These are phyloP conservation scores for Moniliella sp. DNA, from an alignment of 1,284 basidiomycete genomes.

Conservation along the genomic window DNA sequence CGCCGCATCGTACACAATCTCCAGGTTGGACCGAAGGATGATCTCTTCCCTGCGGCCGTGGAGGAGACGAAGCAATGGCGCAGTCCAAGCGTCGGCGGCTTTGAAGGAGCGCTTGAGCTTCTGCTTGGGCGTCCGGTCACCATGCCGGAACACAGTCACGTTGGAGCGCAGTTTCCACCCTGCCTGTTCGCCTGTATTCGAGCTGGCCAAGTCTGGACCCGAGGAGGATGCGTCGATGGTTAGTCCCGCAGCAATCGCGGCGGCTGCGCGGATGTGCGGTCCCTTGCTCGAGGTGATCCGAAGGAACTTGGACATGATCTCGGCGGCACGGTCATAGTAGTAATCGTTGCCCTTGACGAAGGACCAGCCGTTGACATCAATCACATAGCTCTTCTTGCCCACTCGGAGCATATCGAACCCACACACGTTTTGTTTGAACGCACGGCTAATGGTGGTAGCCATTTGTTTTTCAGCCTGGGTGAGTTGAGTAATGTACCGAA, in stretches of 20 bases:
- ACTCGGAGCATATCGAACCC: slow-evolving; percentile 85
- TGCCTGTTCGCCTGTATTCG: slow-evolving; percentile 34
- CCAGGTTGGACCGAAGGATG: slow-evolving; percentile 20
- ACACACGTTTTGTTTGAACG: slow-evolving; percentile 90
- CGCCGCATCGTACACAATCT: slow-evolving; percentile 37
- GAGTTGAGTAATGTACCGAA: slow-evolving; percentile 71
- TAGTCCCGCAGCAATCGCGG: slow-evolving; percentile 3
- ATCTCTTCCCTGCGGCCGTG: slow-evolving; percentile 53
- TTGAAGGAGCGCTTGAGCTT: slow-evolving; percentile 46
- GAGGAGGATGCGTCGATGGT: not conserved
- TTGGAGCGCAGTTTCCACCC: slow-evolving; percentile 80
- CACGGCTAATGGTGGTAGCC: slow-evolving; percentile 76
- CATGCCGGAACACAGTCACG: slow-evolving; percentile 75
- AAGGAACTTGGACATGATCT: slow-evolving; percentile 43
- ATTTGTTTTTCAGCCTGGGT: slow-evolving; percentile 65
- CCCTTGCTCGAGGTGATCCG: slow-evolving; percentile 10
- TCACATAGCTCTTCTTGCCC: slow-evolving; percentile 70
- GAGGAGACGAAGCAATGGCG: slow-evolving; percentile 71
- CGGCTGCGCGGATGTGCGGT: slow-evolving; percentile 15
- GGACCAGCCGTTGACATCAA: slow-evolving; percentile 98
- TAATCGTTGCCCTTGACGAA: slow-evolving; percentile 85
- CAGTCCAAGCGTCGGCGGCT: slow-evolving; percentile 67
- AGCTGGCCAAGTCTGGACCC: not conserved
- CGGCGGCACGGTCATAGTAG: slow-evolving; percentile 45
- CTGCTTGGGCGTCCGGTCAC: slow-evolving; percentile 49